phyloP scores from a whole-genome alignment of 345 rosid species.

The Toxicodendron radicans region DNA sequence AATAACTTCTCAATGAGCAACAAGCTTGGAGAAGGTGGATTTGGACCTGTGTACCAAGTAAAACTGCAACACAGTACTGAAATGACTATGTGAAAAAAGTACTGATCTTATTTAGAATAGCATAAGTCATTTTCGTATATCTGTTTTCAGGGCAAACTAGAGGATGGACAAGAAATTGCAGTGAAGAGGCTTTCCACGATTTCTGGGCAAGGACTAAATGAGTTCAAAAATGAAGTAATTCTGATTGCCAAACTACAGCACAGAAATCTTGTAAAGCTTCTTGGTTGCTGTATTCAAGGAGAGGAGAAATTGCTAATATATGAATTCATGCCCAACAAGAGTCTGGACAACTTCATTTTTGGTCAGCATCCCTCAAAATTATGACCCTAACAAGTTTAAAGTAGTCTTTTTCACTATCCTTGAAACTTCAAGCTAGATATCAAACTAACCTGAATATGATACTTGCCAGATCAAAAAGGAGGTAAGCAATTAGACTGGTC shows the following conservation, averaged over 20 bases:
- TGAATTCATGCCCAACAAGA: conserved; percentile 37
- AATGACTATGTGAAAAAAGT: neutral
- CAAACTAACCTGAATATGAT: neutral
- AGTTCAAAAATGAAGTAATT: conserved; percentile 47
- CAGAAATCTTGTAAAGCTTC: conserved; percentile 48
- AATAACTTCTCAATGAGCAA: conserved; percentile 32
- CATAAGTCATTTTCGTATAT: neutral
- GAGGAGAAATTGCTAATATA: conserved; percentile 36
- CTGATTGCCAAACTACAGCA: conserved; percentile 52
- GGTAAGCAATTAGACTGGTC: conserved; percentile 34
- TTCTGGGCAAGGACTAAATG: conserved; percentile 47
- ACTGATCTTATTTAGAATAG: neutral
- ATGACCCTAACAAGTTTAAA: conserved; percentile 17
- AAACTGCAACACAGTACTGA: neutral
- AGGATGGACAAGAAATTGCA: conserved; percentile 46
- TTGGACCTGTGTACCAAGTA: conserved; percentile 38
- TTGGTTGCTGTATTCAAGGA: conserved; percentile 34
- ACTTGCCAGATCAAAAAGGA: conserved; percentile 27
- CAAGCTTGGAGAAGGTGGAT: conserved; percentile 48
- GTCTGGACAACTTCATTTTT: conserved; percentile 31
- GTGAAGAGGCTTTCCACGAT: conserved; percentile 46
- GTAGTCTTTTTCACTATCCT: too few species aligned
- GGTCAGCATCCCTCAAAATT: conserved; percentile 27
- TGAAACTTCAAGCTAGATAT: neutral
- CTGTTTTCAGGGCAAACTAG: conserved; percentile 37